phyloP scores from a whole-genome alignment of 768 basidiomycete species.

The Macrolepiota fuliginosa region DNA sequence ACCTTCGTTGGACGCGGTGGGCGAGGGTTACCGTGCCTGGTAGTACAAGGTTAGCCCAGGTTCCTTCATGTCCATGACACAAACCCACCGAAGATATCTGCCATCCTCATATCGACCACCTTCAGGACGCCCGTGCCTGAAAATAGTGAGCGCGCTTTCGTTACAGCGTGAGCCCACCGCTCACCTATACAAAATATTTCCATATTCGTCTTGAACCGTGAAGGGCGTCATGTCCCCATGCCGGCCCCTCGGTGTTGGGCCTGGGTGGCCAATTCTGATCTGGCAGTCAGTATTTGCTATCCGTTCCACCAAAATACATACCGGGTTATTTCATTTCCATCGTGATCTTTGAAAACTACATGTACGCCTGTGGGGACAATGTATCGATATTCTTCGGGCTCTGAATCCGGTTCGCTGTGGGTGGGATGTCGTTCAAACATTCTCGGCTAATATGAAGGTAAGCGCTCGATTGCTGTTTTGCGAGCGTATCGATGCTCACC shows the following conservation, averaged over 20 bases:
- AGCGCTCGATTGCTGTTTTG: not conserved
- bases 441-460: slow-evolving; percentile 5
- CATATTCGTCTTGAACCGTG: slow-evolving; percentile 58
- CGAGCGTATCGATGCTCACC: not conserved
- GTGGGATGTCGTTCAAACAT: slow-evolving; percentile 10
- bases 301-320: slow-evolving; percentile 20
- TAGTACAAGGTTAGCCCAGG: not conserved
- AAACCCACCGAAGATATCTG: slow-evolving; percentile 9
- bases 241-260: slow-evolving; percentile 2
- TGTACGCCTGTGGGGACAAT: slow-evolving; percentile 64
- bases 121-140: slow-evolving; percentile 1
- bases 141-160: not conserved
- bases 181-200: slow-evolving; percentile 58
- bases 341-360: slow-evolving; percentile 66
- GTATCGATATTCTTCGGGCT: slow-evolving; percentile 44
- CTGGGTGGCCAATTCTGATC: slow-evolving; percentile 3
- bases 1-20: slow-evolving; percentile 15
- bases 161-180: not conserved
- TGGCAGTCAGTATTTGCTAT: not conserved
- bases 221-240: slow-evolving; percentile 35
- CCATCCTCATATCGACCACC: not conserved
- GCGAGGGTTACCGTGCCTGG: not conserved
- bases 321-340: slow-evolving; percentile 65
- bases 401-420: slow-evolving; percentile 25
- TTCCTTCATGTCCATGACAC: not conserved